Percentiles rank a stretch among this genome's conserved stretches.
Conservation (phyloP, 2,329 filamentous ascomycete genomes). For the Cercospora beticola region DNA sequence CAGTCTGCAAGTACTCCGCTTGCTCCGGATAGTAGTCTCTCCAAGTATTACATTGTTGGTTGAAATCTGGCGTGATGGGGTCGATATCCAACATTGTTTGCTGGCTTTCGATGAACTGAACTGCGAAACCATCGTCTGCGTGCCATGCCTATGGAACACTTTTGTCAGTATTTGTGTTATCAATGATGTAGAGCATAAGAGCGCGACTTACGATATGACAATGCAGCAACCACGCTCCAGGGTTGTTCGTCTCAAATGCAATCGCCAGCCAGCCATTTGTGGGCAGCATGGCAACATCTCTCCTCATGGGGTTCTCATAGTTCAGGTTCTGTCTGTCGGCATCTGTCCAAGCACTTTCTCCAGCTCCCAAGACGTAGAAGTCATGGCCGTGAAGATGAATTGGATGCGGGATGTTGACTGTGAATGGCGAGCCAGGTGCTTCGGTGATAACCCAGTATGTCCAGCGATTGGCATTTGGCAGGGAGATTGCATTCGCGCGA, state of each 20-base stretch:
- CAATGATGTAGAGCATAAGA: too few relatives aligned
- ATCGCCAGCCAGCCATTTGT: constrained; percentile 42
- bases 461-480: constrained; percentile 30
- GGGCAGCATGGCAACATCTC: constrained; percentile 44
- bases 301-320: constrained; percentile 41
- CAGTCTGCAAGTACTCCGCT: constrained; percentile 33
- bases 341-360: constrained; percentile 30
- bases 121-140: constrained; percentile 36
- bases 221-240: constrained; percentile 46
- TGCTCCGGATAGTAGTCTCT: constrained; percentile 29
- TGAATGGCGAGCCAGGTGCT: constrained; percentile 30
- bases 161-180: too few relatives aligned
- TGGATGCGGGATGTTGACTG: constrained; percentile 36
- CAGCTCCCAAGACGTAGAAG: constrained; percentile 35
- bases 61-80: constrained; percentile 29
- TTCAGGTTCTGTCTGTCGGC: constrained; percentile 30
- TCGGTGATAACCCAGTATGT: constrained; percentile 41
- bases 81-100: constrained; percentile 28
- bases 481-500: constrained; percentile 42
- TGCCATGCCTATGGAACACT: constrained; percentile 30
- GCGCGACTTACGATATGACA: constrained; percentile 41
- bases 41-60: constrained; percentile 36
- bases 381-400: constrained; percentile 44
- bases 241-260: constrained; percentile 46
- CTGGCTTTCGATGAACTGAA: constrained; percentile 37